phyloP scores from a whole-genome alignment of 345 rosid species.

The Linum trigynum region DNA sequence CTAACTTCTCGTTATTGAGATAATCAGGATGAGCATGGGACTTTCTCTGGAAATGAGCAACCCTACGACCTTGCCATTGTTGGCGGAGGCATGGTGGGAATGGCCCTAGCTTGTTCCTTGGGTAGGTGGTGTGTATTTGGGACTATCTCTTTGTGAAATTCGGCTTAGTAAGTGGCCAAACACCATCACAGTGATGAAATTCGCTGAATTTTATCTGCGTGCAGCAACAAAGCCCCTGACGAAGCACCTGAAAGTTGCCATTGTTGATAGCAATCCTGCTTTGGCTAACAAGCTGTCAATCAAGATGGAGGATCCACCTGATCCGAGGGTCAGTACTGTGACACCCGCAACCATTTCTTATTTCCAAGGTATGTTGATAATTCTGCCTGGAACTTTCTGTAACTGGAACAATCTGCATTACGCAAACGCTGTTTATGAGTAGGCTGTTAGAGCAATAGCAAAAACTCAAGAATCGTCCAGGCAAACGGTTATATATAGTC shows the following conservation, averaged over 20 bases:
- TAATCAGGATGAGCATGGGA: conserved; percentile 19
- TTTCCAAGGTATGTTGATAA: conserved; percentile 52
- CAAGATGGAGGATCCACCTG: conserved; percentile 65
- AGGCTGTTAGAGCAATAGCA: background rate
- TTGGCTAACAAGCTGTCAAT: conserved; percentile 35
- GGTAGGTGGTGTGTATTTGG: conserved; percentile 32
- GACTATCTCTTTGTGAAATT: background rate
- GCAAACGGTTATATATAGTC: background rate
- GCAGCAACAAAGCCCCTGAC: conserved; percentile 77
- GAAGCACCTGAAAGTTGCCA: conserved; percentile 71
- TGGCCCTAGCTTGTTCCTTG: conserved; percentile 87
- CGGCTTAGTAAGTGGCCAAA: background rate
- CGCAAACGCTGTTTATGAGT: background rate
- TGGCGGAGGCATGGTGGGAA: conserved; percentile 98
- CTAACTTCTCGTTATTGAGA: conserved; percentile 18
- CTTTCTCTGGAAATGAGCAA: conserved; percentile 16
- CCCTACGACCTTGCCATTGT: conserved; percentile 80
- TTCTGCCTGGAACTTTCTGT: background rate
- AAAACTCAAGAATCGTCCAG: background rate
- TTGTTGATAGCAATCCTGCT: conserved; percentile 79
- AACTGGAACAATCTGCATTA: background rate
- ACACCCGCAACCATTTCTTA: conserved; percentile 75
- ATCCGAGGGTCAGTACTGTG: conserved; percentile 88
- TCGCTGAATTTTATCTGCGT: conserved; percentile 3
- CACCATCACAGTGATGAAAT: background rate